Percentiles rank a stretch among this genome's conserved stretches.
Conservation (phyloP, 352 stramenopile genomes). For the Pythium scleroteichum region DNA sequence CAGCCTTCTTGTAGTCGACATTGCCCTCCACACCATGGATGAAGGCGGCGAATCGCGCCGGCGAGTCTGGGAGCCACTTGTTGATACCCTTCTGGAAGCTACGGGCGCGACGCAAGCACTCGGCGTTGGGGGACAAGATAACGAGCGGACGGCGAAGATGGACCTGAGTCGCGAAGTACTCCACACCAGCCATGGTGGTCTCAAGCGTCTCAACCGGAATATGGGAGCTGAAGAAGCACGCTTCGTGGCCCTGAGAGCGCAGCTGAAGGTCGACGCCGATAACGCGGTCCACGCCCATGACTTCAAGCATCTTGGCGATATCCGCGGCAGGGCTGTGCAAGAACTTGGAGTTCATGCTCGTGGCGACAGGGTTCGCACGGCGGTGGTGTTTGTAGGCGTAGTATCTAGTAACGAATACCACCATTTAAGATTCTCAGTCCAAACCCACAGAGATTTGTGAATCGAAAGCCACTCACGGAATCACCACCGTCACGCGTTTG, state of each 20-base stretch:
- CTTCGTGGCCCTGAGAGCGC: slow-evolving; percentile 86
- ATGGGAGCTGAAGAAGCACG: slow-evolving; percentile 91
- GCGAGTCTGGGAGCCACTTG: slow-evolving; percentile 84
- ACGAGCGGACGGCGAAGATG: slow-evolving; percentile 79
- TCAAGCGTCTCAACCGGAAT: slow-evolving; percentile 93
- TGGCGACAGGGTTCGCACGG: slow-evolving; percentile 80
- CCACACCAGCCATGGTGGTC: slow-evolving; percentile 88
- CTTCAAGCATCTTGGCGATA: slow-evolving; percentile 93
- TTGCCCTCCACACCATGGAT: slow-evolving; percentile 68
- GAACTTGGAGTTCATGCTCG: slow-evolving; percentile 92
- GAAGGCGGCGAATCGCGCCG: slow-evolving; percentile 80
- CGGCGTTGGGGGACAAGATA: slow-evolving; percentile 88
- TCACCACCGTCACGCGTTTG: slow-evolving; percentile 93
- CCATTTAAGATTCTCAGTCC: not conserved
- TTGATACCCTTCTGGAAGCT: slow-evolving; percentile 88
- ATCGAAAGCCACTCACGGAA: slow-evolving; percentile 63
- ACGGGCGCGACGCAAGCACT: slow-evolving; percentile 78
- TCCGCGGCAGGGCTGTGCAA: slow-evolving; percentile 86
- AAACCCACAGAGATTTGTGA: not conserved
- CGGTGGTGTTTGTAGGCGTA: slow-evolving; percentile 94
- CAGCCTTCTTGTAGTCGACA: slow-evolving; percentile 60
- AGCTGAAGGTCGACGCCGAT: slow-evolving; percentile 93
- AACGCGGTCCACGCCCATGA: slow-evolving; percentile 93
- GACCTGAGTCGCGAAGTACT: slow-evolving; percentile 91
- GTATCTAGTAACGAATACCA: slow-evolving; percentile 51